These are phyloP conservation scores for Phytopythium chamaehyphon DNA, from an alignment of 352 stramenopile species.

Conservation along the genomic window DNA sequence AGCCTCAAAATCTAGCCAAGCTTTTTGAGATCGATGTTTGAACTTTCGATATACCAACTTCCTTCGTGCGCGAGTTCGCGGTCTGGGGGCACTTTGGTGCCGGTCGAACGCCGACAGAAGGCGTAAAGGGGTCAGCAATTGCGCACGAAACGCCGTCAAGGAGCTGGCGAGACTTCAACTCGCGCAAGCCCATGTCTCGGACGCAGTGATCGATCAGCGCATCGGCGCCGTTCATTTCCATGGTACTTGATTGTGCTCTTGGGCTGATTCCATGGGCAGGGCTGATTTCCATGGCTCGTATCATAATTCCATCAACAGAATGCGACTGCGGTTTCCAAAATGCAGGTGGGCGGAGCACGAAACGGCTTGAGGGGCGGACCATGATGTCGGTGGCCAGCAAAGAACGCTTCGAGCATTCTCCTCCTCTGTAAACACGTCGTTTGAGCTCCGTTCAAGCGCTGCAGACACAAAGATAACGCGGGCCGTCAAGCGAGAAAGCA, in stretches of 20 bases:
- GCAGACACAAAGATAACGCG: not conserved
- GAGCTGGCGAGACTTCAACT: not conserved
- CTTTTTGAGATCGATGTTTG: no score
- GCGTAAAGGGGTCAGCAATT: not conserved
- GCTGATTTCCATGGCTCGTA: not conserved
- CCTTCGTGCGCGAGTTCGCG: no score
- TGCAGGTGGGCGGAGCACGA: conserved; percentile 2
- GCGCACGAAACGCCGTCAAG: conserved; percentile 1
- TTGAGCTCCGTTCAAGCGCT: not conserved
- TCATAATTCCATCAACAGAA: not conserved
- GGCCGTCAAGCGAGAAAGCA: no score
- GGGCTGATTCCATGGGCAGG: not conserved
- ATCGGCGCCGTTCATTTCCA: not conserved
- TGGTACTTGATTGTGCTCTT: conserved; percentile 1
- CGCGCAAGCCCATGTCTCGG: not conserved
- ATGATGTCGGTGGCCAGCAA: not conserved
- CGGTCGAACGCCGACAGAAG: not conserved
- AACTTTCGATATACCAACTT: no score
- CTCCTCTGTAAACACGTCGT: not conserved
- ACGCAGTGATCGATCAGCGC: not conserved
- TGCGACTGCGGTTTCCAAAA: not conserved
- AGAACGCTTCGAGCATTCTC: not conserved
- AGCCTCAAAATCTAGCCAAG: no score
- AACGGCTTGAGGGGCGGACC: conserved; percentile 1
- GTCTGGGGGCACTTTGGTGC: not conserved